A percentile compares a stretch with the other conserved stretches of the same genome.
These are phyloP conservation scores for Kappamyces sp. DNA, from an alignment of 192 early-diverging fungal genomes.

Conservation along the genomic window DNA sequence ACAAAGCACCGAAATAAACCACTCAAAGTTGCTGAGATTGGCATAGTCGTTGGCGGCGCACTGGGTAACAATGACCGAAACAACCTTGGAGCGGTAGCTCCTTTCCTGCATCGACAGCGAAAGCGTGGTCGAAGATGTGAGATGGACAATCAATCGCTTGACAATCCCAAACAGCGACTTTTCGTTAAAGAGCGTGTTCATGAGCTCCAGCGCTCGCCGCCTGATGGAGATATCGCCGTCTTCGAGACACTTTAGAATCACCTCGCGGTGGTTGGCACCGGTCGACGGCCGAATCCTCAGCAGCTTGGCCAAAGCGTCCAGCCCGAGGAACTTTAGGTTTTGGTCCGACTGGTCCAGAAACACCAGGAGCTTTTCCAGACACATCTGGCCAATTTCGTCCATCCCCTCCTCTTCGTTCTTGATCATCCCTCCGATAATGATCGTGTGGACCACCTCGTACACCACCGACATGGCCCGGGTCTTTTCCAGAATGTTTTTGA, in stretches of 20 bases:
- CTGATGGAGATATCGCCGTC: constrained; percentile 90
- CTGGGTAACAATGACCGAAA: constrained; percentile 72
- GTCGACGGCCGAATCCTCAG: constrained; percentile 77
- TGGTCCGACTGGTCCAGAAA: constrained; percentile 87
- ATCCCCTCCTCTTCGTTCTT: constrained; percentile 33
- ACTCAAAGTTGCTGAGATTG: constrained; percentile 87
- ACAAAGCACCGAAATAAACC: constrained; percentile 82
- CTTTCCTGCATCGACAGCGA: constrained; percentile 22
- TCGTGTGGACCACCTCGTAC: constrained; percentile 97
- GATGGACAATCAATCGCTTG: constrained; percentile 74
- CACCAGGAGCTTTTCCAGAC: constrained; percentile 69
- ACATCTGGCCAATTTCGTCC: constrained; percentile 70
- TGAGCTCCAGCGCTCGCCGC: constrained; percentile 77
- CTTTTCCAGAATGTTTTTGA: constrained; percentile 76
- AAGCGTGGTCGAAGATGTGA: constrained; percentile 41
- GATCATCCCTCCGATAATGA: constrained; percentile 85
- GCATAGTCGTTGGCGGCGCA: constrained; percentile 80
- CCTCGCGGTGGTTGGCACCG: constrained; percentile 74
- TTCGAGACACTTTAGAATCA: constrained; percentile 83
- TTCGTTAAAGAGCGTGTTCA: constrained; percentile 68
- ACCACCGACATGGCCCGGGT: constrained; percentile 93
- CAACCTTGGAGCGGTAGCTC: constrained; percentile 71
- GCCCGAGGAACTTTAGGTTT: constrained; percentile 90
- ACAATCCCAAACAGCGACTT: constrained; percentile 73
- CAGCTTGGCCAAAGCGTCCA: constrained; percentile 78